These are phyloP conservation scores for Sophora flavescens DNA, from an alignment of 306 rosid genomes.

Conservation along the genomic window DNA sequence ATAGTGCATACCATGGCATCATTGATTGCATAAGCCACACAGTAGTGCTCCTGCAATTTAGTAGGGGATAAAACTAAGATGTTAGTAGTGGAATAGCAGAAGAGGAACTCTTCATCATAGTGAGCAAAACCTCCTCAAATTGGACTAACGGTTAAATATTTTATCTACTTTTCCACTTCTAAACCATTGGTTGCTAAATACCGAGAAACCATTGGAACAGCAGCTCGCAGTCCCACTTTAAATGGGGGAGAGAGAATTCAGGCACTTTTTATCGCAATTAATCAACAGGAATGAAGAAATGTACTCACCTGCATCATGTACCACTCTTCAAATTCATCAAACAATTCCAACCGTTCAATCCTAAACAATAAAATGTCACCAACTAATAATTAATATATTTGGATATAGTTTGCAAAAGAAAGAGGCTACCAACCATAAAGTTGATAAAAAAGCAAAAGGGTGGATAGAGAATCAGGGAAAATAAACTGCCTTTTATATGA, in stretches of 20 bases:
- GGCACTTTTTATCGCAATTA: conserved; percentile 31
- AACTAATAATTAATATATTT: conserved; percentile 56
- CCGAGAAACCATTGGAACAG: conserved; percentile 6
- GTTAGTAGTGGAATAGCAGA: conserved; percentile 30
- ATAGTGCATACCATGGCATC: conserved; percentile 78
- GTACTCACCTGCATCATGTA: conserved; percentile 95
- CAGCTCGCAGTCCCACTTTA: conserved; percentile 17
- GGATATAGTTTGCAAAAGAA: conserved; percentile 41
- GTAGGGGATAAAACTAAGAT: conserved; percentile 39
- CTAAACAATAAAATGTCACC: conserved; percentile 53
- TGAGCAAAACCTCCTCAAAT: conserved; percentile 22
- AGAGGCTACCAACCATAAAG: conserved; percentile 46
- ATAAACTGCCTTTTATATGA: conserved; percentile 23
- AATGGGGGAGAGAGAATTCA: conserved; percentile 11
- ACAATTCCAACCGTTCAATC: conserved; percentile 92
- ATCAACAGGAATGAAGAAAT: conserved; percentile 38
- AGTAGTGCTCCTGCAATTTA: conserved; percentile 96
- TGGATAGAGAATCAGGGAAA: conserved; percentile 24
- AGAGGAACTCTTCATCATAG: conserved; percentile 13
- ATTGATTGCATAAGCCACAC: conserved; percentile 93
- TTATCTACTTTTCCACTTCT: conserved; percentile 2
- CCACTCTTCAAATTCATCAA: conserved; percentile 99
- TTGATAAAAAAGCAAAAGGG: conserved; percentile 30
- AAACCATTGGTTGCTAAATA: conserved; percentile 3
- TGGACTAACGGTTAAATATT: conserved; percentile 16